phyloP scores from a whole-genome alignment of 345 rosid species.

The Jatropha curcas region DNA sequence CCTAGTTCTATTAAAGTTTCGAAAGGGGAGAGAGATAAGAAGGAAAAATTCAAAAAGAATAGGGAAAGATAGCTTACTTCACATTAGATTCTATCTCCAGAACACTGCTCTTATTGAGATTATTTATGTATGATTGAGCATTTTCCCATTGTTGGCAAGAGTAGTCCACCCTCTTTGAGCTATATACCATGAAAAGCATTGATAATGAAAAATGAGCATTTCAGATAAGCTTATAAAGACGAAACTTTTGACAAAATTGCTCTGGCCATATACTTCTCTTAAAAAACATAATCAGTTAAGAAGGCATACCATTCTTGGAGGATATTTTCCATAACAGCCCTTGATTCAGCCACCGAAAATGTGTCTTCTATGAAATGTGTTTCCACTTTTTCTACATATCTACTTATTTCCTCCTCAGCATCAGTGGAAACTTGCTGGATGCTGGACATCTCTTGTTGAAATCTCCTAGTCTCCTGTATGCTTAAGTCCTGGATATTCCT shows the following conservation, averaged over 20 bases:
- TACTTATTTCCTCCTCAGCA: constrained; percentile 48
- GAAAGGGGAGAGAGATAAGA: no score
- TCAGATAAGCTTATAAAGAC: no score
- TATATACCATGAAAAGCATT: constrained; percentile 42
- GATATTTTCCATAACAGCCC: constrained; percentile 47
- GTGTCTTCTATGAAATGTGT: constrained; percentile 55
- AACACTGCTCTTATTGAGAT: constrained; percentile 32
- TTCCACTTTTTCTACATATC: constrained; percentile 46
- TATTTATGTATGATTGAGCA: constrained; percentile 35
- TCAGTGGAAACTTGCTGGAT: constrained; percentile 61
- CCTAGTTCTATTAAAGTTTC: no score
- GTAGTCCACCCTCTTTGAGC: constrained; percentile 46
- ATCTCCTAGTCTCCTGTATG: constrained; percentile 46
- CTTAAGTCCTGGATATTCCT: constrained; percentile 41
- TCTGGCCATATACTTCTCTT: background rate
- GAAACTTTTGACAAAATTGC: no score
- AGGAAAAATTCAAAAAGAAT: background rate
- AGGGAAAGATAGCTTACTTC: constrained; percentile 31
- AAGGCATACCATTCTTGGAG: constrained; percentile 62
- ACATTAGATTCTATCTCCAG: constrained; percentile 37
- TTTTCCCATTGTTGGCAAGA: constrained; percentile 61
- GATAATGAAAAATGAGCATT: no score
- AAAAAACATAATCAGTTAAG: background rate
- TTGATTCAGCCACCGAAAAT: constrained; percentile 59
- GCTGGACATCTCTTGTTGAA: constrained; percentile 55